Conservation (phyloP, 1,284 basidiomycete species). For the Heterobasidion parviporum region DNA sequence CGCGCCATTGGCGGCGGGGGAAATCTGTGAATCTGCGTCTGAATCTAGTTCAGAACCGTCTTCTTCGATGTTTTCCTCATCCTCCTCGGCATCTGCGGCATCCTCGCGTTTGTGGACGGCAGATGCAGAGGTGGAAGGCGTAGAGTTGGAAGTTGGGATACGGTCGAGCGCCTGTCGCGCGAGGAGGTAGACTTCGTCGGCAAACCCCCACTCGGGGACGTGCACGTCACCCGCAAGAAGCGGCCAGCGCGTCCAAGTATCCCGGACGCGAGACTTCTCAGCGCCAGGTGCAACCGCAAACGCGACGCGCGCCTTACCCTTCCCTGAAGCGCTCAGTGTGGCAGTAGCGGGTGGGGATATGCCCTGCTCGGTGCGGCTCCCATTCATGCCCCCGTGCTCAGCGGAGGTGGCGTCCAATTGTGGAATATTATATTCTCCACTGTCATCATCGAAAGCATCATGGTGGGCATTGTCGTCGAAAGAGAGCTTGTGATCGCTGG, state of each 20-base stretch:
- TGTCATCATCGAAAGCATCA: not conserved
- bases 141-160: slow-evolving; percentile 20
- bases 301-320: not conserved
- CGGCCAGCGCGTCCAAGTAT: slow-evolving; percentile 63
- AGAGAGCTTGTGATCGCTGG: not conserved
- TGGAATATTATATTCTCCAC: no score
- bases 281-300: not conserved
- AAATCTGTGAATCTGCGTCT: slow-evolving; percentile 9
- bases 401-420: no score
- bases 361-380: no score
- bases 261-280: slow-evolving; percentile 14
- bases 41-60: not conserved
- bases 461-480: slow-evolving; percentile 8
- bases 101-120: not conserved
- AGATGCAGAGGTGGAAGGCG: slow-evolving; percentile 17
- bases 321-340: no score
- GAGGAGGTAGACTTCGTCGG: slow-evolving; percentile 47
- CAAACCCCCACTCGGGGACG: slow-evolving; percentile 49
- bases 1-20: slow-evolving; percentile 12
- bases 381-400: no score
- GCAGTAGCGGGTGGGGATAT: no score
- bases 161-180: slow-evolving; percentile 20
- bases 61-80: slow-evolving; percentile 11
- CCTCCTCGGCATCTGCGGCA: slow-evolving; percentile 14
- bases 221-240: slow-evolving; percentile 46